These are phyloP conservation scores for Globisporangium echinulatum DNA, from an alignment of 352 stramenopile species.

Conservation along the genomic window DNA sequence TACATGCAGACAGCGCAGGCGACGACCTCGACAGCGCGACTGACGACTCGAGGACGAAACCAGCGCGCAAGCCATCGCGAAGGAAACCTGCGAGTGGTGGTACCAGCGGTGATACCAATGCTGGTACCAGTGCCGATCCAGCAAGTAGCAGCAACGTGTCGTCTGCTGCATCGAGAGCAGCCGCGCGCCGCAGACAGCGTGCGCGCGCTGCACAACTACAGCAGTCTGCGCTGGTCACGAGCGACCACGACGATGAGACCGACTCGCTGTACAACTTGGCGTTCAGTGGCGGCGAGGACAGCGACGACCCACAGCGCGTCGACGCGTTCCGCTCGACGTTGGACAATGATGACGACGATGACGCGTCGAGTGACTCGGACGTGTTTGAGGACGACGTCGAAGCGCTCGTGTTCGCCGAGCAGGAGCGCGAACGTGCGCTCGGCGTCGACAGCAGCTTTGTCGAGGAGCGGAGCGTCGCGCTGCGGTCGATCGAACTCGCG, in stretches of 20 bases:
- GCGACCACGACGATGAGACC: slow-evolving; percentile 7
- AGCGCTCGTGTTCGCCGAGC: slow-evolving; percentile 49
- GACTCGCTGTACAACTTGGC: slow-evolving; percentile 1
- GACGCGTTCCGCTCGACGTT: too few relatives aligned
- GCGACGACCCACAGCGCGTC: slow-evolving; percentile 29
- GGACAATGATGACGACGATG: slow-evolving; percentile 20
- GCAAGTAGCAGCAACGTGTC: slow-evolving; percentile 2
- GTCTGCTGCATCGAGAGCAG: background rate
- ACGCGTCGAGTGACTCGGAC: slow-evolving; percentile 48
- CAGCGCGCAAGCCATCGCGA: slow-evolving; percentile 13
- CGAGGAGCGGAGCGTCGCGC: slow-evolving; percentile 38
- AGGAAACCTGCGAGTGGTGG: slow-evolving; percentile 1
- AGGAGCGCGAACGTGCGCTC: slow-evolving; percentile 29
- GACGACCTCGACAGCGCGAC: too few relatives aligned
- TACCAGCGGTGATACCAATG: background rate
- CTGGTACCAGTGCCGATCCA: background rate
- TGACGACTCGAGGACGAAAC: slow-evolving; percentile 3
- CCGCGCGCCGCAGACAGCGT: slow-evolving; percentile 4
- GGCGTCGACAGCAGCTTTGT: slow-evolving; percentile 42
- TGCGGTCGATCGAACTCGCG: slow-evolving; percentile 21
- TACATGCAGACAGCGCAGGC: too few relatives aligned
- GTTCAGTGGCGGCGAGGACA: slow-evolving; percentile 19
- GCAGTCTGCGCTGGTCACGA: background rate
- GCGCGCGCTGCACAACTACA: background rate
- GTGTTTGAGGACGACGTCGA: slow-evolving; percentile 76